Base-by-base conservation (phyloP, 2,329 filamentous ascomycete genomes). In the Sphaerulina musiva region DNA sequence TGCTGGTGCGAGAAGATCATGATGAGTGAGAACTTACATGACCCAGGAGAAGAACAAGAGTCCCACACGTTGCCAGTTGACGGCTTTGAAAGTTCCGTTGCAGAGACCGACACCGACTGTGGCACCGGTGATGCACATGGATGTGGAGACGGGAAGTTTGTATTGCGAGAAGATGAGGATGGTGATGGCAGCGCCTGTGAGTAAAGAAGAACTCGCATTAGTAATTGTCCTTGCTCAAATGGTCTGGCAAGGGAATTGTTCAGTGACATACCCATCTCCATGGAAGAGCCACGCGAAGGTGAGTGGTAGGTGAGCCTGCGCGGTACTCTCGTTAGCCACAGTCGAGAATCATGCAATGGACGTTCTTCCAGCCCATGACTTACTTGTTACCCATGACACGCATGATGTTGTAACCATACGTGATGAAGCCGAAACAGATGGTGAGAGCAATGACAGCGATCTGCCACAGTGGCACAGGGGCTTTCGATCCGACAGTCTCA, bases 361-460 rank as follows among this genome's bases (percentile, higher is more conserved):
- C 38, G 38, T 29, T 29, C 26, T 6, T 29, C 6, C 6, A 40
- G 11, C 10, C 20, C 20, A 14, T 6, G 29, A 50, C 48, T n/a
- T 44, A 50, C 48, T 55, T 55, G 45, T 55, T 55, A 47, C 53
- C 53, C 53, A 55, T 55, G 20, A 55, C 53, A 39, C 39, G n/a
- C 79, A 83, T 83, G 66, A 83, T 81, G 64, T 82, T 78, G 67
- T 82, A 83, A 0, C 80, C 80, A 54, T 81, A 82, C 31, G 78
- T 80, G 76, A 78, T 81, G 56, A 81, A 73, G 55, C 80, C 80
- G 46, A 81, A 66, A 47, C 76, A 74, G 26, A 82, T 77, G 53
- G 69, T 72, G 10, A 69, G 68, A 67, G 77, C 79, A 36, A 78
- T 76, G 44, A 79, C 78, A 40, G 71, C 75, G 34, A 84, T 74